Conservation (phyloP, 1,284 basidiomycete genomes). For the Thecaphora thlaspeos region DNA sequence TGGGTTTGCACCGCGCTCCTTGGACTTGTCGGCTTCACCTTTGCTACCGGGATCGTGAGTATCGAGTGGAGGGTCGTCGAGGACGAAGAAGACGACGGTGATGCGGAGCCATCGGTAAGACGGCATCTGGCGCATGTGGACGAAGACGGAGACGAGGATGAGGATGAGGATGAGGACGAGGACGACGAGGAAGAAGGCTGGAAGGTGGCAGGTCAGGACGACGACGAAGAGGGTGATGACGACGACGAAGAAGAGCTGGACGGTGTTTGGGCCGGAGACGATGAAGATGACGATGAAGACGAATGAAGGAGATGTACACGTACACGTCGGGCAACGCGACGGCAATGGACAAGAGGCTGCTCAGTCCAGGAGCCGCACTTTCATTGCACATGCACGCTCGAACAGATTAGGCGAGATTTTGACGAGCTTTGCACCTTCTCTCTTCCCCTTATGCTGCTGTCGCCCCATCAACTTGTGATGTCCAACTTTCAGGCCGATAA, state of each 20-base stretch:
- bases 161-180: conserved; percentile 9
- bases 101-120: conserved; percentile 1
- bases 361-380: too few relatives aligned
- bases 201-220: background rate
- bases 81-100: conserved; percentile 12
- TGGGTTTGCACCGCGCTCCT: conserved; percentile 44
- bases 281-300: conserved; percentile 14
- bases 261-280: conserved; percentile 12
- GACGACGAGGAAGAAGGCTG: conserved; percentile 6
- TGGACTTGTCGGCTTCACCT: conserved; percentile 39
- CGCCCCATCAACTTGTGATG: too few relatives aligned
- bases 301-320: background rate
- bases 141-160: conserved; percentile 12
- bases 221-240: background rate
- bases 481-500: too few relatives aligned
- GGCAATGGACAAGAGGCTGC: background rate
- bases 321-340: too few relatives aligned
- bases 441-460: too few relatives aligned
- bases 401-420: too few relatives aligned
- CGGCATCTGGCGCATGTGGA: conserved; percentile 7
- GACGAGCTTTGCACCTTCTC: too few relatives aligned
- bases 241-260: conserved; percentile 12
- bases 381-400: too few relatives aligned
- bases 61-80: conserved; percentile 22
- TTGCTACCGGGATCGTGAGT: conserved; percentile 47